A percentile compares a stretch with the other conserved stretches of the same genome.
Evolutionary conservation across 805 yeast genomes (phyloP).

Genomic region (Lachancea fermentati): DNA sequence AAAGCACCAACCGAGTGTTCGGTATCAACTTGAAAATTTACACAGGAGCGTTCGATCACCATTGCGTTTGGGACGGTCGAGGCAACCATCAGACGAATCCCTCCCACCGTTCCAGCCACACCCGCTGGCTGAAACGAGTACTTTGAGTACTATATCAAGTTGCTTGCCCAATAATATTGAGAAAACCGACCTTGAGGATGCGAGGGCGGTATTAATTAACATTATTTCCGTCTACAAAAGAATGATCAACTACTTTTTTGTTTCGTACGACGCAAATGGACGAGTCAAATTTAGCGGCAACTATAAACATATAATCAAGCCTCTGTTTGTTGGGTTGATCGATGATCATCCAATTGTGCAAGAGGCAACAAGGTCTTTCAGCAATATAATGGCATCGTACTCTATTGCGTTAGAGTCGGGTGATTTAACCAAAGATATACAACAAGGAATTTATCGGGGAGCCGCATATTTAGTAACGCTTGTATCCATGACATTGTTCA

Average conservation of each 20-base stretch:
- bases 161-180: background rate
- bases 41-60: slow-evolving; percentile 7
- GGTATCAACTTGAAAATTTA: slow-evolving; percentile 3
- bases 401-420: slow-evolving; percentile 28
- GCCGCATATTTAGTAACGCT: slow-evolving; percentile 35
- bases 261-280: slow-evolving; percentile 18
- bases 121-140: background rate
- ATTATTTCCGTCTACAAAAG: slow-evolving; percentile 29
- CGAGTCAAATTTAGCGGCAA: slow-evolving; percentile 17
- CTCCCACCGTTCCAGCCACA: slow-evolving; percentile 2
- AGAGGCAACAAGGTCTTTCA: slow-evolving; percentile 34
- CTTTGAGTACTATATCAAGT: background rate
- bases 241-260: slow-evolving; percentile 22
- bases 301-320: slow-evolving; percentile 30
- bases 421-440: slow-evolving; percentile 28
- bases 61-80: slow-evolving; percentile 7
- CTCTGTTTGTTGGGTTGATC: slow-evolving; percentile 36
- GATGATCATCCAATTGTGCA: slow-evolving; percentile 35
- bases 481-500: slow-evolving; percentile 34
- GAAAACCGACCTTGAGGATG: slow-evolving; percentile 17
- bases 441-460: slow-evolving; percentile 22
- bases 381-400: slow-evolving; percentile 29
- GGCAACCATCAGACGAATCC: slow-evolving; percentile 9
- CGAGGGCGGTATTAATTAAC: slow-evolving; percentile 27
- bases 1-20: slow-evolving; percentile 1